Conservation (phyloP, 2,329 filamentous ascomycete species). For the Pochonia chlamydosporia region DNA sequence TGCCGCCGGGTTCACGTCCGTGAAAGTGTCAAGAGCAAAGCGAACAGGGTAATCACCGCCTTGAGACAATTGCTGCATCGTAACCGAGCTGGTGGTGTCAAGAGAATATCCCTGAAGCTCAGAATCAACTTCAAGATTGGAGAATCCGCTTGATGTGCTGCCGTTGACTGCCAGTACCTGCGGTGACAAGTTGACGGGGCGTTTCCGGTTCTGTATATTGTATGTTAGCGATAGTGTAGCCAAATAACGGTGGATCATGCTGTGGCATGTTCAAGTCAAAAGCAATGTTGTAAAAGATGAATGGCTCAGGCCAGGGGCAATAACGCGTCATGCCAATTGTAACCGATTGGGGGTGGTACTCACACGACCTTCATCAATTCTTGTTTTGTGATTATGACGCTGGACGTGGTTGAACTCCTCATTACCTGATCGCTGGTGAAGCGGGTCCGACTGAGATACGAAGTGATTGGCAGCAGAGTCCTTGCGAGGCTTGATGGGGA, state of each 20-base stretch:
- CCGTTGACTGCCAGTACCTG: slow-evolving; percentile 73
- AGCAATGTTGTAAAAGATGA: too few relatives aligned
- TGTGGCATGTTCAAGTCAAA: too few relatives aligned
- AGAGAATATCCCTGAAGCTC: slow-evolving; percentile 70
- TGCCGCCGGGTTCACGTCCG: slow-evolving; percentile 72
- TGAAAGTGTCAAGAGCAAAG: slow-evolving; percentile 51
- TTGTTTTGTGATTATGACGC: slow-evolving; percentile 76
- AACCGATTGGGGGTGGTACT: slow-evolving; percentile 36
- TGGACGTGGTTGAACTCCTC: slow-evolving; percentile 76
- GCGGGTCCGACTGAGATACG: slow-evolving; percentile 61
- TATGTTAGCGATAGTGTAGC: too few relatives aligned
- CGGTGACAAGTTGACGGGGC: slow-evolving; percentile 84
- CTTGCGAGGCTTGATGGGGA: slow-evolving; percentile 83
- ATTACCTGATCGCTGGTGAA: slow-evolving; percentile 49
- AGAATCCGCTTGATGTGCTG: slow-evolving; percentile 49
- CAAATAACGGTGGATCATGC: too few relatives aligned
- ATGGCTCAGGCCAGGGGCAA: too few relatives aligned
- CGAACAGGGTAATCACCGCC: slow-evolving; percentile 35
- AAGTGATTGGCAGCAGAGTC: slow-evolving; percentile 43
- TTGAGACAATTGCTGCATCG: slow-evolving; percentile 31
- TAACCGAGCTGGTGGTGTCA: slow-evolving; percentile 49
- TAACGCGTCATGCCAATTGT: too few relatives aligned
- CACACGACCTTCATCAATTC: slow-evolving; percentile 79
- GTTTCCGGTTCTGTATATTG: slow-evolving; percentile 78
- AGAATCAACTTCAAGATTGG: slow-evolving; percentile 61